phyloP scores from a whole-genome alignment of 345 rosid genomes.

The Camelina neglecta region DNA sequence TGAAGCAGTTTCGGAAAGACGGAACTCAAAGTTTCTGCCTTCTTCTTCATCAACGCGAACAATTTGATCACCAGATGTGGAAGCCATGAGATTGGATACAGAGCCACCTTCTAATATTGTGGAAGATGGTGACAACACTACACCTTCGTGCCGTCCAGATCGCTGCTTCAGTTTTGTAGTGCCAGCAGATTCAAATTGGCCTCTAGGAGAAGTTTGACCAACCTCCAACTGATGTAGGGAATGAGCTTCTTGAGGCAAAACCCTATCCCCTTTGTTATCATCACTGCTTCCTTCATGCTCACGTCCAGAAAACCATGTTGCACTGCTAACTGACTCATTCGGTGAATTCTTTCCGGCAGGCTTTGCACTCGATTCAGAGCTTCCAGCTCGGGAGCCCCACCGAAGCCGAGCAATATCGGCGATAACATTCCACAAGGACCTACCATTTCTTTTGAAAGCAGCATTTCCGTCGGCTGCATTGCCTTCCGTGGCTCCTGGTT shows the following conservation, averaged over 20 bases:
- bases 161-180: constrained; percentile 40
- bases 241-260: constrained; percentile 47
- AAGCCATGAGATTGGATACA: constrained; percentile 46
- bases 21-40: constrained; percentile 29
- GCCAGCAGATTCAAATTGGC: constrained; percentile 49
- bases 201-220: constrained; percentile 44
- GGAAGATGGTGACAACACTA: constrained; percentile 43
- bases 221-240: constrained; percentile 48
- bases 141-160: constrained; percentile 46
- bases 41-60: constrained; percentile 42
- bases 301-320: constrained; percentile 85
- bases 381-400: constrained; percentile 73
- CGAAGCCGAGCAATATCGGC: constrained; percentile 66
- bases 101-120: constrained; percentile 50
- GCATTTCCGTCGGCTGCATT: constrained; percentile 47
- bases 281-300: constrained; percentile 71
- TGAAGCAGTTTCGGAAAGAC: constrained; percentile 45
- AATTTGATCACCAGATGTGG: constrained; percentile 50
- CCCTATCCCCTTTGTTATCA: constrained; percentile 53
- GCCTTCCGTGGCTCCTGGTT: constrained; percentile 50
- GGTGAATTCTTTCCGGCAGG: constrained; percentile 66
- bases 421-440: constrained; percentile 79
- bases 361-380: constrained; percentile 53
- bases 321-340: constrained; percentile 66
- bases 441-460: constrained; percentile 62